Base-by-base conservation (phyloP, 768 basidiomycete species). In the Amanita rubescens region DNA sequence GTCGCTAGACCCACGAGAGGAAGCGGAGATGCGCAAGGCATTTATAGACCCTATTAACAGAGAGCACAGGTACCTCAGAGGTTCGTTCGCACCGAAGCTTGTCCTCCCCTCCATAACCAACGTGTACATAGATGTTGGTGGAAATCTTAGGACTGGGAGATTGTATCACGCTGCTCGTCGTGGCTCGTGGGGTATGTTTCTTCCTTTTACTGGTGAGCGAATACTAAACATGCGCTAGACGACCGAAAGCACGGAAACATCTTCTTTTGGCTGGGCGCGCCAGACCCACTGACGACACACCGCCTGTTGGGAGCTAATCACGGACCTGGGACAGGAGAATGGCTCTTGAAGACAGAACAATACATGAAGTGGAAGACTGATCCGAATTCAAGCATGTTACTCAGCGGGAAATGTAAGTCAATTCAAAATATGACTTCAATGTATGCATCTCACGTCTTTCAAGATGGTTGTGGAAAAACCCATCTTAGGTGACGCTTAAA, bases 381-480 rank as follows among this genome's bases (percentile, higher is more conserved):
- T 5, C 20, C 49, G 5, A 39, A 38, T 22, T 50, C 49, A 1
- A 14, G 24, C 37, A 50, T 50, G 38, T 30, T 25, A 2, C 35
- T 50, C 17, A 39, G 17, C 24, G 49, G 49, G 14, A 35, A 22
- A 39, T 38, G 49, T 50, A 19, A 39, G 49, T 39, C n/a, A 3
- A 11, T 15, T 9, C 19, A 8, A 19, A 42, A 20, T 35, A 5
- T n/a, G 2, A 32, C 19, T 20, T 19, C 7, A 5, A 14, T 3
- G 3, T 17, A 9, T 19, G 27, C 12, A 10, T 46, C 45, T 49
- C 32, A 49, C 20, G 4, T 8, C 30, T 48, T 22, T 32, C 11
- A n/a, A 50, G 49, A 37, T 27, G 49, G 49, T 7, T 50, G 49
- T 25, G 49, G 49, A 2, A 50, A 50, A 39, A 37, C 49, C 5